These are phyloP conservation scores for Penicillium mononematosum DNA, from an alignment of 495 filamentous ascomycete genomes.

Conservation along the genomic window DNA sequence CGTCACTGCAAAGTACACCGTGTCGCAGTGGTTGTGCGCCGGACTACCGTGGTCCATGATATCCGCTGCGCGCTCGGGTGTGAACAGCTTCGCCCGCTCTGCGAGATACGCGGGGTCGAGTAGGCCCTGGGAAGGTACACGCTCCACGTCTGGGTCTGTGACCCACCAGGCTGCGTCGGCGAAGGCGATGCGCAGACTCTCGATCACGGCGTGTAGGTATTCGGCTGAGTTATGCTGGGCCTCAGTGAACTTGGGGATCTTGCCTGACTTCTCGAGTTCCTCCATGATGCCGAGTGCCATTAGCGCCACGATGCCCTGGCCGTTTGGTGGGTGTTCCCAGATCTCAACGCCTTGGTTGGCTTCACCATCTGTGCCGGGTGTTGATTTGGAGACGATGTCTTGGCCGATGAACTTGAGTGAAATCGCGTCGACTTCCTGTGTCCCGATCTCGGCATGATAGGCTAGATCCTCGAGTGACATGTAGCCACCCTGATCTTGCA, in stretches of 20 bases:
- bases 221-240: slow-evolving; percentile 71
- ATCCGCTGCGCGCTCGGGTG: slow-evolving; percentile 54
- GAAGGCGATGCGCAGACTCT: slow-evolving; percentile 88
- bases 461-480: slow-evolving; percentile 77
- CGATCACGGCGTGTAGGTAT: slow-evolving; percentile 89
- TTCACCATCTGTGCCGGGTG: slow-evolving; percentile 42
- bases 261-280: slow-evolving; percentile 69
- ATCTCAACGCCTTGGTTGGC: slow-evolving; percentile 67
- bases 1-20: slow-evolving; percentile 87
- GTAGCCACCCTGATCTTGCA: slow-evolving; percentile 72
- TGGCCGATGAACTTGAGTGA: slow-evolving; percentile 74
- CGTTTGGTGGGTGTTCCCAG: slow-evolving; percentile 98
- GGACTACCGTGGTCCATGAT: slow-evolving; percentile 62
- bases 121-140: slow-evolving; percentile 63
- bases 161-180: slow-evolving; percentile 89
- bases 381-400: slow-evolving; percentile 52
- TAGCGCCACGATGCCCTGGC: slow-evolving; percentile 91
- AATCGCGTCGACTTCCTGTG: slow-evolving; percentile 78
- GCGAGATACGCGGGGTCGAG: slow-evolving; percentile 64
- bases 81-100: slow-evolving; percentile 67
- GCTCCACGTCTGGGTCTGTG: slow-evolving; percentile 69
- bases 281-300: slow-evolving; percentile 92
- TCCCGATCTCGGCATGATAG: slow-evolving; percentile 69
- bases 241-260: slow-evolving; percentile 65
- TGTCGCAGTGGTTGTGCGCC: slow-evolving; percentile 75